Conservation (phyloP, 495 filamentous ascomycete genomes). For the Penicillium soppii region DNA sequence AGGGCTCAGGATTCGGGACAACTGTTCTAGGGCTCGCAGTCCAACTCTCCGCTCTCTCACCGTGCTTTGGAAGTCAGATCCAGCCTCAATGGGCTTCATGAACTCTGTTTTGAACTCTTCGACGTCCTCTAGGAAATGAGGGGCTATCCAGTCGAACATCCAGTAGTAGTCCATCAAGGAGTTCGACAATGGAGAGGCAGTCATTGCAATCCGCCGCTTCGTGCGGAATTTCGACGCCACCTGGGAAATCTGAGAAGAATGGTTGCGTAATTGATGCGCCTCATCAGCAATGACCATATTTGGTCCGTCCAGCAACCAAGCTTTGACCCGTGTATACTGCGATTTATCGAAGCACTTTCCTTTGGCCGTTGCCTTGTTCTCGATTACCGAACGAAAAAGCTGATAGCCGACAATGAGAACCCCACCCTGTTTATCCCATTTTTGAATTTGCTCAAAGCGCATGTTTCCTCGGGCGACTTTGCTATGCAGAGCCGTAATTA, state of each 20-base stretch:
- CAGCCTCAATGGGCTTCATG: constrained; percentile 68
- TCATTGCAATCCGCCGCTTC: constrained; percentile 76
- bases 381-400: constrained; percentile 51
- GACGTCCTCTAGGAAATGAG: constrained; percentile 67
- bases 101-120: constrained; percentile 68
- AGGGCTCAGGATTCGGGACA: constrained; percentile 70
- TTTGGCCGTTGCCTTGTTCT: too few species aligned
- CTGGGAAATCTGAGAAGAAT: constrained; percentile 44
- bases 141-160: constrained; percentile 87
- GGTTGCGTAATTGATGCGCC: constrained; percentile 77
- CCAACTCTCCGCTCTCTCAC: constrained; percentile 50
- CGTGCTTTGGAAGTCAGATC: constrained; percentile 64
- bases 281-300: constrained; percentile 86
- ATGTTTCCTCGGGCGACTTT: neutral
- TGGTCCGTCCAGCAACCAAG: constrained; percentile 56
- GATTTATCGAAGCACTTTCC: constrained; percentile 12
- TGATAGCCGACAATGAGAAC: constrained; percentile 72
- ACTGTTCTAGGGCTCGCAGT: constrained; percentile 64
- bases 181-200: constrained; percentile 84
- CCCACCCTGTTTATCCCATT: constrained; percentile 67
- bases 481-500: constrained; percentile 36
- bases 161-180: constrained; percentile 78
- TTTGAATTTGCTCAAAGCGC: constrained; percentile 35
- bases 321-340: constrained; percentile 36
- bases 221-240: constrained; percentile 60